These are phyloP conservation scores for Cladosporium sp. DNA, from an alignment of 2,329 filamentous ascomycete species.

Conservation along the genomic window DNA sequence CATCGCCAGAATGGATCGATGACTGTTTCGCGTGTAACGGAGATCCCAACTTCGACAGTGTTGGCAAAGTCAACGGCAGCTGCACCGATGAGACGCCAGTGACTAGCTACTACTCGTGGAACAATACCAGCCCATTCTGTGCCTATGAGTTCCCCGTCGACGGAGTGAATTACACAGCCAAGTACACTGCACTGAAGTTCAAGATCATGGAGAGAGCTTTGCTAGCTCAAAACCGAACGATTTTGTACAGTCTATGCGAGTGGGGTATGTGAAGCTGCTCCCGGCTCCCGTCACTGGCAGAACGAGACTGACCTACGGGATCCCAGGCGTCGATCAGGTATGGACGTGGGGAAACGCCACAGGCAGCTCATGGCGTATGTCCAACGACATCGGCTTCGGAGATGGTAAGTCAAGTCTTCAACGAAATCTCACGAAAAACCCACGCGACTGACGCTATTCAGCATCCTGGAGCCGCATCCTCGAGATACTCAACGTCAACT, in stretches of 20 bases:
- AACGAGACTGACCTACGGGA: neutral
- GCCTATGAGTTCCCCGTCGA: slow-evolving; percentile 13
- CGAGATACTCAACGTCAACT: slow-evolving; percentile 34
- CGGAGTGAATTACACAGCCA: slow-evolving; percentile 16
- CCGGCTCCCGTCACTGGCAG: no score
- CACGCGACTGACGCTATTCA: neutral
- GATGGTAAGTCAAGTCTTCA: neutral
- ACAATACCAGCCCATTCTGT: slow-evolving; percentile 12
- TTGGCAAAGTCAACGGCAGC: slow-evolving; percentile 12
- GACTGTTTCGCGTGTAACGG: slow-evolving; percentile 15
- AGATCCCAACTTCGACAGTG: slow-evolving; percentile 9
- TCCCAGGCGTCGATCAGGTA: slow-evolving; percentile 21
- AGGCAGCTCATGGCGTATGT: slow-evolving; percentile 30
- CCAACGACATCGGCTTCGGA: slow-evolving; percentile 20
- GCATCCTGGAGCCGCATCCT: slow-evolving; percentile 19
- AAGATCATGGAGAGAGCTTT: slow-evolving; percentile 19
- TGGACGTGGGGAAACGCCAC: slow-evolving; percentile 32
- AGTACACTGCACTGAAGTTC: slow-evolving; percentile 16
- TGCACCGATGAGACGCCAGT: slow-evolving; percentile 11
- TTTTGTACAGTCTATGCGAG: slow-evolving; percentile 33
- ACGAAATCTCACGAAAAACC: neutral
- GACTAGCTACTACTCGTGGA: slow-evolving; percentile 14
- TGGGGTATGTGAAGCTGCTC: slow-evolving; percentile 24
- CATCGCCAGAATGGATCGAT: slow-evolving; percentile 6
- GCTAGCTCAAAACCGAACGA: slow-evolving; percentile 26